Evolutionary conservation across 2,329 filamentous ascomycete genomes (phyloP), one percentile per base, ranked within the genome.

Genomic region (Lecanosticta acicola): DNA sequence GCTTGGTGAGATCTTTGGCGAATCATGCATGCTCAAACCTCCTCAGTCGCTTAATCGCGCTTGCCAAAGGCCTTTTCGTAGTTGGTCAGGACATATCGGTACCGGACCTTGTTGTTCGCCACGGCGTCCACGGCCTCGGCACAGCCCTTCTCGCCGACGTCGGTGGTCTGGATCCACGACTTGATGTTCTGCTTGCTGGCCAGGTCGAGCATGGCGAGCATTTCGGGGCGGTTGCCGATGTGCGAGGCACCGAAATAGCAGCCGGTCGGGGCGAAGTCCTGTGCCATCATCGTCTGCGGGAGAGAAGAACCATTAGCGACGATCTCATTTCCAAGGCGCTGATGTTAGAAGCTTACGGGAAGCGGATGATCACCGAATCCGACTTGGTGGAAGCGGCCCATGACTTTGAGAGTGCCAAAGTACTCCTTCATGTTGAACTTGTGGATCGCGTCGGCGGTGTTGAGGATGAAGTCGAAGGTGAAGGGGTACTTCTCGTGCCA

Each of bases 371-470:
- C 85, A 3, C 86, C 86, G 61, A 91, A 74, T 35, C 86, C 87
- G 43, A 91, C 85, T 59, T 78, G 85, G 65, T 91, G 79, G 80
- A 85, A 93, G 62, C 77, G 78, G 48, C 84, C 86, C 70, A 89
- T 85, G 46, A 91, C 82, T 68, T 91, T 88, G 64, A 94, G 77
- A 59, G 89, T 78, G 50, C 78, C 79, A 60, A 94, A 79, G 71
- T 93, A 94, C 53, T 83, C 76, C 41, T 52, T 54, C 29, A 56
- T 71, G 61, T 87, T 79, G 68, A 87, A 87, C 41, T 81, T 78
- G 59, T 80, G 73, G 41, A 79, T 83, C 29, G 77, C 80, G 61
- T 80, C 85, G 57, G 85, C 83, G 5, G 80, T 83, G 75, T 84
- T 87, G 71, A 89, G 66, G 65, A 89, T 85, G 57, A 89, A 75